These are phyloP conservation scores for Aspergillus cristatus DNA, from an alignment of 495 filamentous ascomycete genomes.

Conservation along the genomic window DNA sequence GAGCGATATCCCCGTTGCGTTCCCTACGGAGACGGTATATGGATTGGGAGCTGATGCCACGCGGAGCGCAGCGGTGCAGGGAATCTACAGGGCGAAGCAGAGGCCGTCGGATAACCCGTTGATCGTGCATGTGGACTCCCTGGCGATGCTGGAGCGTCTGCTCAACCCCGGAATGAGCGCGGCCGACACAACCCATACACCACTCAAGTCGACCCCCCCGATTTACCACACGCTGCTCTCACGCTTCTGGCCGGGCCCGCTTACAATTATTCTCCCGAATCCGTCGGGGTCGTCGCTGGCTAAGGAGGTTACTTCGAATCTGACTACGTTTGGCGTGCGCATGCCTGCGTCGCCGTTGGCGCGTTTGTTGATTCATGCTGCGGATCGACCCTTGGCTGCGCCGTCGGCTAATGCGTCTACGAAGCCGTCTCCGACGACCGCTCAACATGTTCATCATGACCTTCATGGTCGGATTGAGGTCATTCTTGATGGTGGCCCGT, in stretches of 20 bases:
- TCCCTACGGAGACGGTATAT: slow-evolving; percentile 98
- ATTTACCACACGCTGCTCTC: slow-evolving; percentile 77
- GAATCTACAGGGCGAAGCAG: slow-evolving; percentile 86
- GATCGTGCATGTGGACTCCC: slow-evolving; percentile 82
- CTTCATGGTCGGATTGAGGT: slow-evolving; percentile 74
- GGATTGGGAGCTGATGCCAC: slow-evolving; percentile 93
- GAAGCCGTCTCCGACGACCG: slow-evolving; percentile 81
- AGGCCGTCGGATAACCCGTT: slow-evolving; percentile 89
- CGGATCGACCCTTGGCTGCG: slow-evolving; percentile 76
- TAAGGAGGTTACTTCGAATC: slow-evolving; percentile 75
- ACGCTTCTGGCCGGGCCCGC: slow-evolving; percentile 87
- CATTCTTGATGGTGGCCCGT: slow-evolving; percentile 83
- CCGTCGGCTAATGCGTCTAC: slow-evolving; percentile 93
- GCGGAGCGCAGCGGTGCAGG: slow-evolving; percentile 68
- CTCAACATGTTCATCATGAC: slow-evolving; percentile 81
- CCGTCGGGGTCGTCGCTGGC: slow-evolving; percentile 61
- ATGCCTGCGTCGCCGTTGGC: slow-evolving; percentile 84
- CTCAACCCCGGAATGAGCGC: slow-evolving; percentile 30
- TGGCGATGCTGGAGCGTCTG: slow-evolving; percentile 65
- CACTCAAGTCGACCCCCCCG: slow-evolving; percentile 50
- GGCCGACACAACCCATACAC: slow-evolving; percentile 16
- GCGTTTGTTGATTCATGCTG: slow-evolving; percentile 67
- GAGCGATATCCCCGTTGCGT: slow-evolving; percentile 72
- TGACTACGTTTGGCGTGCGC: slow-evolving; percentile 78
- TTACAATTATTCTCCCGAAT: slow-evolving; percentile 85